phyloP scores from a whole-genome alignment of 75 land plant genomes.

The Pinus tabuliformis region DNA sequence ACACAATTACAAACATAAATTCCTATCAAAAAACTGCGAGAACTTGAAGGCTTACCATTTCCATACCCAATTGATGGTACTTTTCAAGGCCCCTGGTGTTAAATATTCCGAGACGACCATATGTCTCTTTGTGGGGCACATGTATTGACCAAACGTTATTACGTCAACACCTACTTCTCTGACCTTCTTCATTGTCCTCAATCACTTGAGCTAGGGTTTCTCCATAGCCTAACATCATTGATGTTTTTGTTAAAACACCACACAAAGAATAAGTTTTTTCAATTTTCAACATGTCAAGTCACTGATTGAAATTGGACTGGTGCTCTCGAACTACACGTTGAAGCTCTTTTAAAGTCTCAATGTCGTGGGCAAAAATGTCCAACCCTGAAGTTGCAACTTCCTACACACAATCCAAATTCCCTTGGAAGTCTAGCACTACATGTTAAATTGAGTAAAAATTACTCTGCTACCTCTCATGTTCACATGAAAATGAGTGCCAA shows the following conservation, averaged over 20 bases:
- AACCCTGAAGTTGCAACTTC: conserved; percentile 90
- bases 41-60: conserved; percentile 62
- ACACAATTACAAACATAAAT: no score
- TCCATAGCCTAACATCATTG: no score
- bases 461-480: neutral
- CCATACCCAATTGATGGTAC: conserved; percentile 73
- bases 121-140: conserved; percentile 97
- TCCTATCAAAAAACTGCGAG: no score
- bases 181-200: conserved; percentile 82
- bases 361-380: conserved; percentile 98
- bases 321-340: conserved; percentile 78
- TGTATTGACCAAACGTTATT: conserved; percentile 97
- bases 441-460: neutral
- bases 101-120: conserved; percentile 97
- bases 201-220: conserved; percentile 92
- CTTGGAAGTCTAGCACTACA: conserved; percentile 97
- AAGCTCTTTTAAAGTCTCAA: conserved; percentile 98
- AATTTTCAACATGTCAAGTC: conserved; percentile 79
- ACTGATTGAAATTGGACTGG: conserved; percentile 92
- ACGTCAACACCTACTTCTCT: conserved; percentile 98
- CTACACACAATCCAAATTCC: conserved; percentile 79
- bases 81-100: conserved; percentile 96
- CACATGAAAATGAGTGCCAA: neutral
- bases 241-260: no score
- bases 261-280: conserved; percentile 80